Percentiles rank a stretch among this genome's conserved stretches.
Conservation (phyloP, 495 filamentous ascomycete genomes). For the Penicillium longicatenatum region DNA sequence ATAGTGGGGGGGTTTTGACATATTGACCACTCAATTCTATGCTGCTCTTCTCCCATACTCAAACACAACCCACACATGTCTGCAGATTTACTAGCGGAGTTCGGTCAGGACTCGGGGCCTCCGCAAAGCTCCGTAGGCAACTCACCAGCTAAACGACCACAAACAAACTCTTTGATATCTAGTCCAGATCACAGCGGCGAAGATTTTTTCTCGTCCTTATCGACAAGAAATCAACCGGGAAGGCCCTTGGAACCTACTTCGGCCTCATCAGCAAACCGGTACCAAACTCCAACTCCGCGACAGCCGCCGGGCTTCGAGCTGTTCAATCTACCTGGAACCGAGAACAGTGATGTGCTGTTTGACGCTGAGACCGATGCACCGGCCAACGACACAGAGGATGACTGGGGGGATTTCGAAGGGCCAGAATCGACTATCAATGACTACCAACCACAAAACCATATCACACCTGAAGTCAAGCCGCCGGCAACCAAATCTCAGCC, state of each 20-base stretch:
- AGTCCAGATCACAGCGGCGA: constrained; percentile 29
- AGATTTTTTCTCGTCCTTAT: constrained; percentile 16
- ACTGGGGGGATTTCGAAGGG: constrained; percentile 76
- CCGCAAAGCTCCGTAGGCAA: constrained; percentile 16
- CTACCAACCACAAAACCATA: constrained; percentile 45
- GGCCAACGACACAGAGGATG: constrained; percentile 57
- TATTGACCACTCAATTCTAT: not conserved
- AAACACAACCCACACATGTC: constrained; percentile 58
- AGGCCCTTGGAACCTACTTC: not conserved
- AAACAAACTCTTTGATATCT: constrained; percentile 28
- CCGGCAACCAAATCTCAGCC: constrained; percentile 1
- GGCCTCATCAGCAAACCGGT: constrained; percentile 9
- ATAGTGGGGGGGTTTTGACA: not conserved
- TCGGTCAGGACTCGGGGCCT: constrained; percentile 47
- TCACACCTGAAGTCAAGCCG: constrained; percentile 1
- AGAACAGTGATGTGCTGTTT: constrained; percentile 43
- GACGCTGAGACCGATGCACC: constrained; percentile 45
- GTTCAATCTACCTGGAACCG: constrained; percentile 25
- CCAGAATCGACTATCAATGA: constrained; percentile 53
- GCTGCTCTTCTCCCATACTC: not conserved
- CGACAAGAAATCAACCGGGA: constrained; percentile 9
- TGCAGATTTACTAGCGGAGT: constrained; percentile 72
- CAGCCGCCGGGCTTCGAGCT: constrained; percentile 14
- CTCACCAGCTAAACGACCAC: constrained; percentile 13
- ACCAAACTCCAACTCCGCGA: constrained; percentile 6